Evolutionary conservation across 768 basidiomycete species (phyloP), one percentile per base, ranked within the genome.

Genomic region (Dioszegia aurantiaca): DNA sequence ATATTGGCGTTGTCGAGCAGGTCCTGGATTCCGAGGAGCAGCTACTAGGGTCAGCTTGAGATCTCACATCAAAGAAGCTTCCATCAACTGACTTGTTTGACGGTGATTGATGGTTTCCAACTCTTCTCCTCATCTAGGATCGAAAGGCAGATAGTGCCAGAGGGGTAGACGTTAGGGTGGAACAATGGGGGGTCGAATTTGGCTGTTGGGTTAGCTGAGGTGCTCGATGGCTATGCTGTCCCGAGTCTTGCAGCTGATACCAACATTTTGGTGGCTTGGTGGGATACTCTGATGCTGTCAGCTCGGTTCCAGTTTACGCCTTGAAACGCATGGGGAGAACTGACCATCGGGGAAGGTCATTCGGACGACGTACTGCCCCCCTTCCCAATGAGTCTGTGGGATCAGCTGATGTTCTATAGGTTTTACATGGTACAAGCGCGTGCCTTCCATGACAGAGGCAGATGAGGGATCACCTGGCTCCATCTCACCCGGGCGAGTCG

Each of bases 51-150:
- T 46, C 28, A 23, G 39, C 42, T 9, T 51, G 17, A 28, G 52
- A 33, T 19, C 31, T 28, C 17, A 17, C 11, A 5, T n/a, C 31
- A 27, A 6, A 6, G 16, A 16, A 21, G 24, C 4, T 21, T 21
- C 14, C 11, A 40, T 5, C 3, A 79, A 37, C 78, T 57, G 24
- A 88, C 94, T 83, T 98, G 95, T 77, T 98, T 99, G 79, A 99
- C 92, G 1, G 95, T 98, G 68, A 99, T 97, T 6, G 92, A 89
- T 24, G 95, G 92, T 74, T 97, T 97, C 95, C 95, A 99, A 1
- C 87, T 87, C 77, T 99, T 98, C 78, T 99, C 95, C 74, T 99
- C 95, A 71, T 98, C 94, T 54, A 99, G 79, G 71, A 99, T 99
- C 11, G 93, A 97, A 27, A 99, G 81, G 77, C 94, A 98, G 44